These are phyloP conservation scores for Starmerella stellata DNA, from an alignment of 805 yeast genomes.

Conservation along the genomic window DNA sequence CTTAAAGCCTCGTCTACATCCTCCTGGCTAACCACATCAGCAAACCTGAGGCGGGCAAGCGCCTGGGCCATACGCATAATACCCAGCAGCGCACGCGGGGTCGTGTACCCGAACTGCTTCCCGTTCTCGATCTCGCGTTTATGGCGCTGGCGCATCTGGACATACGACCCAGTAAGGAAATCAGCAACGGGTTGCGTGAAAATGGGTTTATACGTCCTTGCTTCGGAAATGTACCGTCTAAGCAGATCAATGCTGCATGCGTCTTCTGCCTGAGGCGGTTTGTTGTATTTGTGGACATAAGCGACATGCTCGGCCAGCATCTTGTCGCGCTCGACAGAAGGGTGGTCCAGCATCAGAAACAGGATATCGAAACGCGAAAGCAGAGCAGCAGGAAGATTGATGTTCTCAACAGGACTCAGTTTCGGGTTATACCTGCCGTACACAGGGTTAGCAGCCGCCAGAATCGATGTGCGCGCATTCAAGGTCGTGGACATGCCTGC, in stretches of 20 bases:
- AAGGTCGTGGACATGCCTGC: conserved; percentile 94
- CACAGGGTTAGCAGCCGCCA: conserved; percentile 97
- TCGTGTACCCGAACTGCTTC: conserved; percentile 73
- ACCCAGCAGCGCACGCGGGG: conserved; percentile 87
- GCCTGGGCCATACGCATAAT: conserved; percentile 89
- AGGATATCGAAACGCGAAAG: conserved; percentile 85
- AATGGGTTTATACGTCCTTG: conserved; percentile 69
- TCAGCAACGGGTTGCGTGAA: conserved; percentile 72
- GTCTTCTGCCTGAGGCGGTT: conserved; percentile 54
- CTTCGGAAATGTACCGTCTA: conserved; percentile 73
- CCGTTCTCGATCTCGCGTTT: conserved; percentile 41
- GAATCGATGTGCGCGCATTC: conserved; percentile 84
- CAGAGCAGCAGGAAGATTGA: conserved; percentile 89
- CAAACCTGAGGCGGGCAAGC: conserved; percentile 72
- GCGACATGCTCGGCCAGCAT: conserved; percentile 85
- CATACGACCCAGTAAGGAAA: conserved; percentile 68
- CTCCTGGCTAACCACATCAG: conserved; percentile 44
- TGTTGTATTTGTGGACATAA: conserved; percentile 82
- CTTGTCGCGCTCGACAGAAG: conserved; percentile 62
- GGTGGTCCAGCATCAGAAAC: conserved; percentile 71
- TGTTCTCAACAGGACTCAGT: conserved; percentile 82
- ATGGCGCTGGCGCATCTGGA: conserved; percentile 82
- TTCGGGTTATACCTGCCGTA: conserved; percentile 87
- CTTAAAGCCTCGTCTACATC: conserved; percentile 95
- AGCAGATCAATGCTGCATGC: conserved; percentile 66